A percentile compares a stretch with the other conserved stretches of the same genome.
Evolutionary conservation across 495 filamentous ascomycete genomes (phyloP).

Genomic region (Friedmanniomyces simplex): DNA sequence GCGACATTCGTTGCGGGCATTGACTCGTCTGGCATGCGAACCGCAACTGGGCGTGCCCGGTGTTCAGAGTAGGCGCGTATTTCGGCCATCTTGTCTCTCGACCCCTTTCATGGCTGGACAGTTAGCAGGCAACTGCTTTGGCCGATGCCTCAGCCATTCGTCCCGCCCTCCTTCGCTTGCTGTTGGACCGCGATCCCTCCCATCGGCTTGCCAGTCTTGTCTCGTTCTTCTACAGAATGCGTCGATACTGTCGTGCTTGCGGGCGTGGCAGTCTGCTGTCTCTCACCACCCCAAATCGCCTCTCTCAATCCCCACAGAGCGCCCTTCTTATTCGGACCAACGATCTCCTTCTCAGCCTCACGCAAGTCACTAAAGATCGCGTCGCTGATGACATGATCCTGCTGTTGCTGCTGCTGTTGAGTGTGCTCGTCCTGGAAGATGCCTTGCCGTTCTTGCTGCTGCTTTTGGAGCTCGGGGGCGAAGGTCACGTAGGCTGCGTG

Average conservation of each 20-base stretch:
- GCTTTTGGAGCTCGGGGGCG: neutral
- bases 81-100: no score
- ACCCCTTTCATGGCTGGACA: no score
- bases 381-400: constrained; percentile 2
- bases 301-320: neutral
- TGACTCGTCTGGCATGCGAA: no score
- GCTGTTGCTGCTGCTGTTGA: neutral
- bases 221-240: no score
- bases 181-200: neutral
- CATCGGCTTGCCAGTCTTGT: no score
- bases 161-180: neutral
- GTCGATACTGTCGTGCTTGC: neutral
- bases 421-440: neutral
- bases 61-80: no score
- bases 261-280: neutral
- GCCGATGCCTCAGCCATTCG: neutral
- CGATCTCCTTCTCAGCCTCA: neutral
- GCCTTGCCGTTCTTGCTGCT: neutral
- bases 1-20: no score
- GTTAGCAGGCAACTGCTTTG: no score
- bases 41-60: no score
- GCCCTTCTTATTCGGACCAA: neutral
- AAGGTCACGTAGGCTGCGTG: constrained; percentile 2
- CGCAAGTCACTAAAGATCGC: constrained; percentile 3
- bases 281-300: neutral